Percentiles rank a stretch among this genome's conserved stretches.
These are phyloP conservation scores for Pseudogymnoascus sp. DNA, from an alignment of 2,329 filamentous ascomycete genomes.

Conservation along the genomic window DNA sequence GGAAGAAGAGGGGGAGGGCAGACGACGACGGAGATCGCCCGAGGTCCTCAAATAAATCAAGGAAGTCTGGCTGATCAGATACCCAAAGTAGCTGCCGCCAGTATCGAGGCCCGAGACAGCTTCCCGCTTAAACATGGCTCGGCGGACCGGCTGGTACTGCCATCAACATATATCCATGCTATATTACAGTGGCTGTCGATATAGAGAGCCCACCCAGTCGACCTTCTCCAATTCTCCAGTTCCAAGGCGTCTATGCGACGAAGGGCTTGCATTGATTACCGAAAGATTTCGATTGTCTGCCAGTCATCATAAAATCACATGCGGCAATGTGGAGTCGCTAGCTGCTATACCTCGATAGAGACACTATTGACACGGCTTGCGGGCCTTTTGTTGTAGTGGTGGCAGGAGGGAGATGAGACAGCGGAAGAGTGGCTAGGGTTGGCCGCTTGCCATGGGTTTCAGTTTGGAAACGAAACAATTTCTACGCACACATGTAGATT, in stretches of 20 bases:
- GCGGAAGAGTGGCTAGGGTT: neutral
- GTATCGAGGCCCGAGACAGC: neutral
- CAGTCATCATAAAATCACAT: neutral
- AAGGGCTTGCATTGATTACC: neutral
- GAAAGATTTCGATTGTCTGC: neutral
- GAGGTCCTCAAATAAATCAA: slow-evolving; percentile 7
- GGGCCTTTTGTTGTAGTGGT: neutral
- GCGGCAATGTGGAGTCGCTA: neutral
- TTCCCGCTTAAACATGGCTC: neutral
- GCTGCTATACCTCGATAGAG: neutral
- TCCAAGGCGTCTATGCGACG: neutral
- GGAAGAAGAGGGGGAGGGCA: slow-evolving; percentile 20
- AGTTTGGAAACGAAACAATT: slow-evolving; percentile 3
- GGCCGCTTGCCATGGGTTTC: neutral
- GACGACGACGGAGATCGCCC: slow-evolving; percentile 5
- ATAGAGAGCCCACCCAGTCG: neutral
- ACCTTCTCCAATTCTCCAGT: neutral
- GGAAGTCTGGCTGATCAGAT: slow-evolving; percentile 2
- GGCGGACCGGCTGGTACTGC: neutral
- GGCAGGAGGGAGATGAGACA: neutral
- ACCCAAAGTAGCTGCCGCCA: neutral
- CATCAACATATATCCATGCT: slow-evolving; percentile 2
- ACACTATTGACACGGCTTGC: neutral
- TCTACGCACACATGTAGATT: neutral
- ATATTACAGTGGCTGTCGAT: neutral